Conservation (phyloP, 148 eudicot species). For the Fagopyrum tataricum region DNA sequence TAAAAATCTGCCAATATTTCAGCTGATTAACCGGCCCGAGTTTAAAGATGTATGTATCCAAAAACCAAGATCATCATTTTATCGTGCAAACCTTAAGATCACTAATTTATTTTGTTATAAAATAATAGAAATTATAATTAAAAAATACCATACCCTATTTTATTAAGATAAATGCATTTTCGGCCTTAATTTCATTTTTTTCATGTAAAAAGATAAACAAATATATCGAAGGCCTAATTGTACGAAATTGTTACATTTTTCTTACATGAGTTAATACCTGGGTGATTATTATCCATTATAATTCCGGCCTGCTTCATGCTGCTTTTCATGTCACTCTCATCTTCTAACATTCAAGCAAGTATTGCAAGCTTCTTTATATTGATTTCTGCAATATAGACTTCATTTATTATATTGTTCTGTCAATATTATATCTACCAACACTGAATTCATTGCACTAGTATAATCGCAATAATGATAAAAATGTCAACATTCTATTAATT, state of each 20-base stretch:
- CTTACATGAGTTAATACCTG: neutral
- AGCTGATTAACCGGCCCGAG: no score
- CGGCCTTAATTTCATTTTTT: no score
- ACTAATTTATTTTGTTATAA: no score
- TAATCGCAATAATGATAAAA: neutral
- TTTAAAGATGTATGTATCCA: no score
- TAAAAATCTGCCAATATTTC: no score
- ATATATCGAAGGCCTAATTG: no score
- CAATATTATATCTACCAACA: neutral
- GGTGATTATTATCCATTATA: neutral
- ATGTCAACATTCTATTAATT: neutral
- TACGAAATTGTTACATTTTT: no score
- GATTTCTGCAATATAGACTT: neutral
- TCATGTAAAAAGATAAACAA: neutral
- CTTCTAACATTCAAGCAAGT: neutral
- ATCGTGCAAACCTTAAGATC: no score
- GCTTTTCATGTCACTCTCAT: conserved; percentile 3
- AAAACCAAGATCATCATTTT: no score
- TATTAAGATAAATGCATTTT: no score
- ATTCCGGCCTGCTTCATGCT: conserved; percentile 13
- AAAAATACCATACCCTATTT: no score
- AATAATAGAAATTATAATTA: no score
- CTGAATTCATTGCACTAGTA: neutral
- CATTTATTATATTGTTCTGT: neutral
- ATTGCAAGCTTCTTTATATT: neutral